Conservation (phyloP, 1,284 basidiomycete genomes). For the Amylostereum areolatum region DNA sequence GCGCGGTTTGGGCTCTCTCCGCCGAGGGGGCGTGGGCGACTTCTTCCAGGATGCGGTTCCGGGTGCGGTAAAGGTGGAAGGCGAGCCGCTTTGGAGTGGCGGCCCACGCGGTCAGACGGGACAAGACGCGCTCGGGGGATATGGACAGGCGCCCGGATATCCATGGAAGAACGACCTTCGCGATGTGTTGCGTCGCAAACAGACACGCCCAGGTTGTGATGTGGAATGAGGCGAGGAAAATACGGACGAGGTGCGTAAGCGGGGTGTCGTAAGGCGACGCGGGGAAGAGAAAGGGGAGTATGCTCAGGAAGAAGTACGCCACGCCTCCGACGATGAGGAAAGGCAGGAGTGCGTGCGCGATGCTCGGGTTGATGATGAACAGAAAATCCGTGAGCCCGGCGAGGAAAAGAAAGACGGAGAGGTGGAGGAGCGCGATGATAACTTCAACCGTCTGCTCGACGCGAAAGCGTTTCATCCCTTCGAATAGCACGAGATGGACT, state of each 20-base stretch:
- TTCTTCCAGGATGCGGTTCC: no score
- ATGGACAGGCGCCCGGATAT: no score
- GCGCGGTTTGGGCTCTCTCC: constrained; percentile 22
- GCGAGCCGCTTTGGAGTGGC: no score
- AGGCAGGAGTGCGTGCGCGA: constrained; percentile 26
- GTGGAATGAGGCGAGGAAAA: constrained; percentile 5
- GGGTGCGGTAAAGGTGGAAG: no score
- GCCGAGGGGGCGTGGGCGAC: no score
- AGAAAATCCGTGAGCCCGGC: constrained; percentile 35
- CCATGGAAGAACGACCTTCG: no score
- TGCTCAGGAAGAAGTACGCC: constrained; percentile 28
- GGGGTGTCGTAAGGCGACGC: constrained; percentile 34
- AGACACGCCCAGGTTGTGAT: no score
- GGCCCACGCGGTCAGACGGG: no score
- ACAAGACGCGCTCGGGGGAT: no score
- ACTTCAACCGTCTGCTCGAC: constrained; percentile 31
- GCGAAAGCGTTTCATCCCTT: constrained; percentile 24
- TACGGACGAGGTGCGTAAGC: constrained; percentile 25
- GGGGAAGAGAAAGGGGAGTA: constrained; percentile 27
- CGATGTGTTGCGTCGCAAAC: no score
- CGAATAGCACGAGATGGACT: constrained; percentile 21
- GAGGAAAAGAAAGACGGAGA: constrained; percentile 35
- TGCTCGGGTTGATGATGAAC: constrained; percentile 23
- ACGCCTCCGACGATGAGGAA: constrained; percentile 23
- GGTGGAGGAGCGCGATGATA: constrained; percentile 35